phyloP scores from a whole-genome alignment of 805 yeast genomes.

The Cyberlindnera xylosilytica region DNA sequence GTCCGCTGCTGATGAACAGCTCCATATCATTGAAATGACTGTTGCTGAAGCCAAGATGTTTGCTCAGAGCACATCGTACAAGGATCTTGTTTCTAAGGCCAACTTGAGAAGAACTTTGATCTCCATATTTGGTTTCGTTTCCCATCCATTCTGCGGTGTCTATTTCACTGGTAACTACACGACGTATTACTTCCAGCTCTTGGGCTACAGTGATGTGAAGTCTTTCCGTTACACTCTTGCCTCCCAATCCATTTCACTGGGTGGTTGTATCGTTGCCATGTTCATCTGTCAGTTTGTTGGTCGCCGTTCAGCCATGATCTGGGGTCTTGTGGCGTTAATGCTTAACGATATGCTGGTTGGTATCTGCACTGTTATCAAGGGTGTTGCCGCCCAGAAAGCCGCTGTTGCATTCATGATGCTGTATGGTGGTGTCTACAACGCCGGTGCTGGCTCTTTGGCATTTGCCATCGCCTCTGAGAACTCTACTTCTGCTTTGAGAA shows the following conservation, averaged over 20 bases:
- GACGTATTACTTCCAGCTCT: conserved; percentile 44
- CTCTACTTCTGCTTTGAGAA: conserved; percentile 37
- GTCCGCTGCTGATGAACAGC: conserved; percentile 27
- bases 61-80: conserved; percentile 30
- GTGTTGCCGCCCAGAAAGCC: conserved; percentile 12
- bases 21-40: conserved; percentile 30
- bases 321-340: conserved; percentile 26
- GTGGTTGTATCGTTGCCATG: conserved; percentile 31
- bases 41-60: conserved; percentile 26
- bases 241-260: conserved; percentile 31
- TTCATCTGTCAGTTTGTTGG: conserved; percentile 28
- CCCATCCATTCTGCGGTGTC: conserved; percentile 45
- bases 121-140: conserved; percentile 34
- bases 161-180: conserved; percentile 41
- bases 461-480: conserved; percentile 35
- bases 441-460: conserved; percentile 35
- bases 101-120: conserved; percentile 41
- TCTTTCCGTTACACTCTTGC: conserved; percentile 36
- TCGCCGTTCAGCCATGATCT: conserved; percentile 27
- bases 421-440: conserved; percentile 32
- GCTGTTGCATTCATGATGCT: conserved; percentile 28
- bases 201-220: conserved; percentile 41
- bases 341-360: conserved; percentile 24
- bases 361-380: conserved; percentile 8
- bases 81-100: conserved; percentile 41